phyloP scores from a whole-genome alignment of 2,329 filamentous ascomycete species.

The Ophiostoma pallidulum region DNA sequence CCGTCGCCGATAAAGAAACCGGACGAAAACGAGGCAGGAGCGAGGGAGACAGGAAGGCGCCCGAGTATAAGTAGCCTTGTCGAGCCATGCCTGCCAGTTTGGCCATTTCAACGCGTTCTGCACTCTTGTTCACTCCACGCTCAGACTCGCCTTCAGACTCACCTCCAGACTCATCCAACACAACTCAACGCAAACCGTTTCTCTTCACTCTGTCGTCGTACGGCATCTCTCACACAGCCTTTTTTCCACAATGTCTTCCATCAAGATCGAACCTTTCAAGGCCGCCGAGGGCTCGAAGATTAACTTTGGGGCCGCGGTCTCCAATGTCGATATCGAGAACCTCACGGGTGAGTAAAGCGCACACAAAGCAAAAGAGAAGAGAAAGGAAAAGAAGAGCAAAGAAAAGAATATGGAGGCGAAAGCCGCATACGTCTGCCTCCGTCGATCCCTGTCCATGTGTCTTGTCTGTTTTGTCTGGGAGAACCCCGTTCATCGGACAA shows the following conservation, averaged over 20 bases:
- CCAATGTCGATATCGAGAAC: conserved; percentile 50
- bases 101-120: too few species aligned
- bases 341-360: conserved; percentile 48
- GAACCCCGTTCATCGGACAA: neutral
- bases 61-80: neutral
- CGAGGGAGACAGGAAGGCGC: neutral
- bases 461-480: conserved; percentile 9
- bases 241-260: conserved; percentile 15
- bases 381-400: too few species aligned
- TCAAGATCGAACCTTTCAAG: conserved; percentile 13
- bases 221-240: neutral
- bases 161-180: too few species aligned
- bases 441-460: neutral
- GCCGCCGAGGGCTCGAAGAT: conserved; percentile 22
- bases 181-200: too few species aligned
- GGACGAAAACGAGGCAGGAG: neutral
- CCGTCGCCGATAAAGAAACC: conserved; percentile 7
- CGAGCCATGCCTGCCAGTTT: too few species aligned
- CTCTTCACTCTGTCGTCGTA: too few species aligned
- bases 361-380: too few species aligned
- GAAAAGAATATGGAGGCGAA: too few species aligned
- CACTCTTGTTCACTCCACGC: too few species aligned
- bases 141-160: too few species aligned
- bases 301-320: conserved; percentile 52
- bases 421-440: too few species aligned